A percentile compares a stretch with the other conserved stretches of the same genome.
phyloP scores from a whole-genome alignment of 1,284 basidiomycete species.

The Coniophora puteana region DNA sequence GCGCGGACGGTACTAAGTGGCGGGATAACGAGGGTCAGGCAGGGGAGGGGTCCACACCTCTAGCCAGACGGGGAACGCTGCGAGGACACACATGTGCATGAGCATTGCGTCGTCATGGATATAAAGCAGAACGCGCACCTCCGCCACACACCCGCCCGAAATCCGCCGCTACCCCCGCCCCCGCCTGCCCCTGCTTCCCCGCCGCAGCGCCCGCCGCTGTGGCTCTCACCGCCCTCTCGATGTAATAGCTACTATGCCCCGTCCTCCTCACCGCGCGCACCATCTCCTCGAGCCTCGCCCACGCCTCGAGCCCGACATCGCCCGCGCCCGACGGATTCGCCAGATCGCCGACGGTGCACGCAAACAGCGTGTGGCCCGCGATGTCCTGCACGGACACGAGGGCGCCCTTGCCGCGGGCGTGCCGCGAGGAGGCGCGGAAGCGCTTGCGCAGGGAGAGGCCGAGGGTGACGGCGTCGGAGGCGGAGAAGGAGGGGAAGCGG shows the following conservation, averaged over 20 bases:
- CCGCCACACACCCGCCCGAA: conserved; percentile 72
- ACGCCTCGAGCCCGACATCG: conserved; percentile 77
- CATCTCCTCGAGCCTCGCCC: conserved; percentile 75
- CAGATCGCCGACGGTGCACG: conserved; percentile 77
- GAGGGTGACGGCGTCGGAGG: conserved; percentile 74
- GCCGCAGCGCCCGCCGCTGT: too few relatives aligned
- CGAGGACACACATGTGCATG: conserved; percentile 11
- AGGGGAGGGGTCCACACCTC: conserved; percentile 46
- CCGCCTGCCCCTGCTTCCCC: conserved; percentile 72
- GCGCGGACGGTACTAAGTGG: too few relatives aligned
- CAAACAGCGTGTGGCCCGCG: conserved; percentile 72
- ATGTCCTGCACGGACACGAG: conserved; percentile 75
- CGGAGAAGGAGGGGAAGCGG: conserved; percentile 69
- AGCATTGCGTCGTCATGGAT: conserved; percentile 5
- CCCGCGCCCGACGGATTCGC: conserved; percentile 60
- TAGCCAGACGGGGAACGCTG: conserved; percentile 81
- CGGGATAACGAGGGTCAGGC: too few relatives aligned
- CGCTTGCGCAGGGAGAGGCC: conserved; percentile 77
- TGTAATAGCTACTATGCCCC: conserved; percentile 80
- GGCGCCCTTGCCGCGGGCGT: conserved; percentile 72
- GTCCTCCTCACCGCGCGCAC: conserved; percentile 72
- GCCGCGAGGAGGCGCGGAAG: conserved; percentile 68
- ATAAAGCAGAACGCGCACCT: conserved; percentile 44
- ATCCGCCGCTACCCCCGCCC: conserved; percentile 58
- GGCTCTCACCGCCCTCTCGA: conserved; percentile 80